phyloP scores from a whole-genome alignment of 108 stramenopile species.

The Cylindrotheca fusiformis region DNA sequence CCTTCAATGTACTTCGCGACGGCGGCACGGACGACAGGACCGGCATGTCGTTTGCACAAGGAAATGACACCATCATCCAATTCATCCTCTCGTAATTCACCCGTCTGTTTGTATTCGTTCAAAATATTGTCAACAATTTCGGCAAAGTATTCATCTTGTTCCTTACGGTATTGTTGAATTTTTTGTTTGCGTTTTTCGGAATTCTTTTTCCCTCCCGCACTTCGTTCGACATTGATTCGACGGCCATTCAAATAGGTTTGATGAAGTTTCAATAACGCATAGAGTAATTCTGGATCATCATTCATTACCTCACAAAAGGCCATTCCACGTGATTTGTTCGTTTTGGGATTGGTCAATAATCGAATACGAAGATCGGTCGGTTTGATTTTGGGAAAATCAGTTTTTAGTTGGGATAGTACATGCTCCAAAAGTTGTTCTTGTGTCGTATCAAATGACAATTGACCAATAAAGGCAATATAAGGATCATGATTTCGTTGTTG shows the following conservation, averaged over 20 bases:
- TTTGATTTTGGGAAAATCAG: conserved; percentile 23
- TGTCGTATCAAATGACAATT: conserved; percentile 84
- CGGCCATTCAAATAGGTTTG: conserved; percentile 89
- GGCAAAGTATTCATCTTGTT: conserved; percentile 79
- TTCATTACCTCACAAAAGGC: conserved; percentile 76
- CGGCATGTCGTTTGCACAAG: conserved; percentile 80
- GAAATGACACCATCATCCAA: conserved; percentile 86
- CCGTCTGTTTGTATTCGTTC: conserved; percentile 58
- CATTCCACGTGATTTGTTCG: conserved; percentile 81
- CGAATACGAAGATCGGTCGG: conserved; percentile 67
- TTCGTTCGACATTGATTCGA: conserved; percentile 89
- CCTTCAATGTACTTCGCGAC: conserved; percentile 74
- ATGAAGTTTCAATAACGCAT: conserved; percentile 84
- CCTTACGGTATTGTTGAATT: conserved; percentile 57
- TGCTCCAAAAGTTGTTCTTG: conserved; percentile 63
- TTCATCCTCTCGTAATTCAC: conserved; percentile 77
- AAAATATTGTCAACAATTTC: conserved; percentile 79
- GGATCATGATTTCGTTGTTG: conserved; percentile 44
- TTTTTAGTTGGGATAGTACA: conserved; percentile 54
- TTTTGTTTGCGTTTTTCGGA: conserved; percentile 64
- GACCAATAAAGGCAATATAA: conserved; percentile 91
- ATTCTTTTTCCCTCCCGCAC: conserved; percentile 60
- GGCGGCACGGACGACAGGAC: conserved; percentile 68
- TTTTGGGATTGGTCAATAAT: conserved; percentile 73
- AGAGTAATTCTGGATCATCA: conserved; percentile 71